Conservation (phyloP, 768 basidiomycete genomes). For the Boletellus ananiceps region DNA sequence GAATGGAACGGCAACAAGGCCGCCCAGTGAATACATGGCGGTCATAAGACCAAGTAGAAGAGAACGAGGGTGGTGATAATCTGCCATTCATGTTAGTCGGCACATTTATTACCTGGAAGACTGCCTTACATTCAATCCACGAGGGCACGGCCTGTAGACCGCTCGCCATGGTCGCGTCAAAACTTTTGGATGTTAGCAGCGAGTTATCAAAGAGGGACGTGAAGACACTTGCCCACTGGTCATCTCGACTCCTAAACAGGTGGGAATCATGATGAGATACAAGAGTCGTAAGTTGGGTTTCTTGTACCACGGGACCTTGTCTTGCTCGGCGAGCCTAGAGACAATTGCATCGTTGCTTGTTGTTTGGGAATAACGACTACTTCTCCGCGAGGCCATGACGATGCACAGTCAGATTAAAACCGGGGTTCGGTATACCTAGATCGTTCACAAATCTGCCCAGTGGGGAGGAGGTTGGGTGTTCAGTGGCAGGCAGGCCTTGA, state of each 20-base stretch:
- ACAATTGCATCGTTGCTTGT: neutral
- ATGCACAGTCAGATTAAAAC: too few relatives aligned
- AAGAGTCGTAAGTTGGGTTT: neutral
- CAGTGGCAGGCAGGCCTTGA: too few relatives aligned
- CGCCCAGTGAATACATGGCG: slow-evolving; percentile 56
- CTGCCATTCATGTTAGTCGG: slow-evolving; percentile 25
- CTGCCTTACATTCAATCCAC: slow-evolving; percentile 49
- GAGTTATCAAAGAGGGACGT: too few relatives aligned
- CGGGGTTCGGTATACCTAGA: too few relatives aligned
- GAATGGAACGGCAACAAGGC: slow-evolving; percentile 47
- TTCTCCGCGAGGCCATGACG: too few relatives aligned
- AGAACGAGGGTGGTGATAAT: slow-evolving; percentile 52
- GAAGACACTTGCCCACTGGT: neutral
- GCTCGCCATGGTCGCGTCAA: slow-evolving; percentile 53
- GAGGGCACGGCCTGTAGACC: slow-evolving; percentile 56
- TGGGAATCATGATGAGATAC: neutral
- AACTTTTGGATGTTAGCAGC: neutral
- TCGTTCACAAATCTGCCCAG: too few relatives aligned
- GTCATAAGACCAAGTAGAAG: slow-evolving; percentile 46
- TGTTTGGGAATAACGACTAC: too few relatives aligned
- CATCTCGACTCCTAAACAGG: neutral
- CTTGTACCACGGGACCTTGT: neutral
- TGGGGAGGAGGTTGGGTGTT: too few relatives aligned
- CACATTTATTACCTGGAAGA: neutral
- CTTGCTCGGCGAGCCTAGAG: neutral